phyloP scores from a whole-genome alignment of 305 asterid genomes.

The Euphrasia arctica region DNA sequence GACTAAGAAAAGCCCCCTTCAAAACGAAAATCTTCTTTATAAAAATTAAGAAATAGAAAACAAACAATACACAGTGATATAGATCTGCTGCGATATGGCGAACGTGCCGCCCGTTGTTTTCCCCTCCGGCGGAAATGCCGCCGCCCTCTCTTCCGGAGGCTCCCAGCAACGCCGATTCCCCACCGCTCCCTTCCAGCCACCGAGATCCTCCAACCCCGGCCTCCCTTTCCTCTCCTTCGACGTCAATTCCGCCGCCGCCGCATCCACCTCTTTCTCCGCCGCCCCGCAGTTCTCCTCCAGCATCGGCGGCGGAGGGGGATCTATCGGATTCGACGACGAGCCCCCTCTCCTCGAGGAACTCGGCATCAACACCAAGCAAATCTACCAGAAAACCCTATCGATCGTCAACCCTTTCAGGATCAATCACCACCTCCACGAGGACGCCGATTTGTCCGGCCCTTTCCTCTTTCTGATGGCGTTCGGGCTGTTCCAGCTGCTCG shows the following conservation, averaged over 20 bases:
- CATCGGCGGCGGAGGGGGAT: conserved; percentile 26
- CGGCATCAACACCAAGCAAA: conserved; percentile 73
- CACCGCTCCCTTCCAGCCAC: conserved; percentile 76
- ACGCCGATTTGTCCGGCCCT: conserved; percentile 68
- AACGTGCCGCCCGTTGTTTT: conserved; percentile 52
- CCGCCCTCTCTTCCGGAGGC: conserved; percentile 27
- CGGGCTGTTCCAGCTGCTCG: conserved; percentile 82
- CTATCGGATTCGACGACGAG: conserved; percentile 53
- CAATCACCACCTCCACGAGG: conserved; percentile 73
- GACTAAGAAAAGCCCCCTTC: not conserved
- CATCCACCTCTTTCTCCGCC: conserved; percentile 64
- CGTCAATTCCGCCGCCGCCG: conserved; percentile 57
- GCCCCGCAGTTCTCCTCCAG: conserved; percentile 37
- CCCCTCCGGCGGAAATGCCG: conserved; percentile 47
- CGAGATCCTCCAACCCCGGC: conserved; percentile 52
- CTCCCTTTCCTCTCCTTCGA: conserved; percentile 91
- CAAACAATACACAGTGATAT: not conserved
- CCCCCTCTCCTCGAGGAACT: conserved; percentile 71
- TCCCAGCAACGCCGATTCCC: conserved; percentile 73
- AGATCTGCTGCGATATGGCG: conserved; percentile 27
- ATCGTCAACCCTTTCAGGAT: conserved; percentile 54
- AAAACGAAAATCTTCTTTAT: not conserved
- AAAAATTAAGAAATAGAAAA: not conserved
- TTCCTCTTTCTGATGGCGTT: conserved; percentile 68
- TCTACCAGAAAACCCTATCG: conserved; percentile 51